Base-by-base conservation (phyloP, 106 monocot species). In the Allium fistulosum region DNA sequence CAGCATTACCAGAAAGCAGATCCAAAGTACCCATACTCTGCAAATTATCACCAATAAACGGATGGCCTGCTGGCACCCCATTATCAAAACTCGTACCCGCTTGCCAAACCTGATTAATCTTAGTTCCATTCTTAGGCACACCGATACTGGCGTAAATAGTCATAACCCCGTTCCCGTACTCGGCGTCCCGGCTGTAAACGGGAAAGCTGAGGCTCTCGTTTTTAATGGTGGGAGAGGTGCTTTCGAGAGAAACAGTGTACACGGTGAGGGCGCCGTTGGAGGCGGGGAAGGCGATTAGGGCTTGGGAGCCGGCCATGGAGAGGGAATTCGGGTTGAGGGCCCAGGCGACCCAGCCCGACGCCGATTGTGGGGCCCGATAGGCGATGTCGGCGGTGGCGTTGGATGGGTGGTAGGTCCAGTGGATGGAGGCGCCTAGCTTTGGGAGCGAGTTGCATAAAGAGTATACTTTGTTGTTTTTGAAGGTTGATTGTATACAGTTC, bases 311-410 rank as follows among this genome's bases (percentile, higher is more conserved):
- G 49, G 26, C 9, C 94, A 94, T 94, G 55, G 46, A 12, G 27
- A 53, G 49, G 15, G 69, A 61, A 1, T 37, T 0, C 13, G 84
- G 80, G 79, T 94, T 94, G 58, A 94, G 68, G 11, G 73, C 93
- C 93, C 93, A 94, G 0, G 84, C 83, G 13, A 90, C 71, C 90
- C 90, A 94, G 50, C 91, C 91, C 58, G 15, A 7, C 65, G 81
- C 8, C 49, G 46, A 18, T 62, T 74, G 79, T 46, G 80, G 63
- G 2, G 83, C 79, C 27, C 91, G 88, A 88, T 73, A 96, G 72
- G 95, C 95, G 50, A 96, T 22, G 71, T 84, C 80, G 12, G 75
- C 78, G 17, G 85, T 82, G 59, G 72, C 78, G 76, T 81, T 73
- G 48, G 26, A 10, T 3, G 85, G 64, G 73, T 77, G 75, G 81